Evolutionary conservation across 2,329 filamentous ascomycete species (phyloP).

Genomic region (Paecilomyces formosus): DNA sequence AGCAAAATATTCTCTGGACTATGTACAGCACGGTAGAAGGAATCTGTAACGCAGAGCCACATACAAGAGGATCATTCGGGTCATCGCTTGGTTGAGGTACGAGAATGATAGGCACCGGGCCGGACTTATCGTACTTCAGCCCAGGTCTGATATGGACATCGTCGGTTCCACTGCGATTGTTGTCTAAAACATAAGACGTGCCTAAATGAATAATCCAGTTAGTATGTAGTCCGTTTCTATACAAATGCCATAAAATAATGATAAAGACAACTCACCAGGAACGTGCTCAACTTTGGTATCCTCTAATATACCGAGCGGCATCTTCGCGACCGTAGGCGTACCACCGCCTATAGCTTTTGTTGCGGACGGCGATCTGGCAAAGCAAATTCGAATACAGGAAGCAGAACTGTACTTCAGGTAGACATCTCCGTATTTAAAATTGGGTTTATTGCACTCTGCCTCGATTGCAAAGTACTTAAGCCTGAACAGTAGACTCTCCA

Average conservation of each 20-base stretch:
- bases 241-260: background rate
- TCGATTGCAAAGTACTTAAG: background rate
- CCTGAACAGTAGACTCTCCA: background rate
- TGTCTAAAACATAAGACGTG: conserved; percentile 54
- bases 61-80: conserved; percentile 75
- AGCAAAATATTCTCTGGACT: background rate
- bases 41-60: conserved; percentile 13
- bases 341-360: background rate
- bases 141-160: conserved; percentile 27
- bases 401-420: background rate
- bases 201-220: conserved; percentile 15
- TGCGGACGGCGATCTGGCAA: background rate
- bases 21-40: background rate
- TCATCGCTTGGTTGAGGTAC: conserved; percentile 88
- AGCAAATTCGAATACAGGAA: background rate
- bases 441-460: background rate
- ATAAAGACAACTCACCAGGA: conserved; percentile 52
- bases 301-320: conserved; percentile 70
- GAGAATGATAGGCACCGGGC: conserved; percentile 64
- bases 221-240: conserved; percentile 6
- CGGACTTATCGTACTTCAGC: conserved; percentile 66
- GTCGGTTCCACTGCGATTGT: conserved; percentile 41
- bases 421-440: background rate
- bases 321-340: conserved; percentile 24
- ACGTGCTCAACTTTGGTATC: conserved; percentile 60